Conservation (phyloP, 345 rosid genomes). For the Brassica nigra region DNA sequence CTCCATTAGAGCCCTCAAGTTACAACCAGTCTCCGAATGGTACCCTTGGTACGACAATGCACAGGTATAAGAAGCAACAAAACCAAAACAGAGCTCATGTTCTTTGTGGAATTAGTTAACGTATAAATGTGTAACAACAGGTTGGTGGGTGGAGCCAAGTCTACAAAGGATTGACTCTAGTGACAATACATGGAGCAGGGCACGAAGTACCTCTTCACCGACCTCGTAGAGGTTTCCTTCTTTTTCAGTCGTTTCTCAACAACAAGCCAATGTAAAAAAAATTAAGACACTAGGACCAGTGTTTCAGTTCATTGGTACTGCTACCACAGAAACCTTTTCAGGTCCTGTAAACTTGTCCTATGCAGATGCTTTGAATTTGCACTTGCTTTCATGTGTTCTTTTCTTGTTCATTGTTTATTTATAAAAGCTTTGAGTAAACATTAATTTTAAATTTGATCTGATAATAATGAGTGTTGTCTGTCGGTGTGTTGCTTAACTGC, state of each 20-base stretch:
- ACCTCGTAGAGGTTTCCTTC: constrained; percentile 80
- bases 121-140: constrained; percentile 39
- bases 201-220: constrained; percentile 88
- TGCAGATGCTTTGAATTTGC: constrained; percentile 8
- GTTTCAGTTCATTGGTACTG: background rate
- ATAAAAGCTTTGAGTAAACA: background rate
- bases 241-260: constrained; percentile 80
- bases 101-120: background rate
- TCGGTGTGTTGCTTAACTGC: constrained; percentile 29
- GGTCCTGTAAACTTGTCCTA: constrained; percentile 7
- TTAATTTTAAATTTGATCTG: background rate
- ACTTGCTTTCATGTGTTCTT: background rate
- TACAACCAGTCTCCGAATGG: constrained; percentile 79
- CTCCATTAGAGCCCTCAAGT: constrained; percentile 81
- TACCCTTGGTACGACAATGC: constrained; percentile 71
- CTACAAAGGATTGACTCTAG: constrained; percentile 80
- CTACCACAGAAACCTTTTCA: background rate
- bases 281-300: constrained; percentile 1
- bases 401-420: background rate
- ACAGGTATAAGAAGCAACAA: constrained; percentile 30
- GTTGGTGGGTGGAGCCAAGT: constrained; percentile 98
- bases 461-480: constrained; percentile 25
- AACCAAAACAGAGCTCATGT: background rate
- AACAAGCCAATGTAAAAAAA: constrained; percentile 59
- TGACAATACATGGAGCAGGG: constrained; percentile 90